Evolutionary conservation across 257 asterid genomes (phyloP).

Genomic region (Lavandula angustifolia): DNA sequence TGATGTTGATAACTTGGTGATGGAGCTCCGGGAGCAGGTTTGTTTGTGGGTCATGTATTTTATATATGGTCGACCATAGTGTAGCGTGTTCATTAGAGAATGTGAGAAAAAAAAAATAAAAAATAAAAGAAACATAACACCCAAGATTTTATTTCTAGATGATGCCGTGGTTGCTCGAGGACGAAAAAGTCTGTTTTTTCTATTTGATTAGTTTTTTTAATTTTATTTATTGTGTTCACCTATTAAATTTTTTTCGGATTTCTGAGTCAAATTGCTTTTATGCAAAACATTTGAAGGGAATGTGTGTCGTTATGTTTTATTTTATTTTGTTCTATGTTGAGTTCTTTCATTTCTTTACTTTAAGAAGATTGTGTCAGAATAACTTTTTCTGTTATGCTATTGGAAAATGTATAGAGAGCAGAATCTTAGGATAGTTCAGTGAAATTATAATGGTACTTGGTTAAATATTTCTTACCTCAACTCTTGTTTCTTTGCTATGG

Average conservation of each 20-base stretch:
- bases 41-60: conserved; percentile 46
- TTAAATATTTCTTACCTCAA: no score
- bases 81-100: conserved; percentile 44
- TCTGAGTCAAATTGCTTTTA: conserved; percentile 42
- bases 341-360: not conserved
- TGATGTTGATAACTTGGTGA: conserved; percentile 9
- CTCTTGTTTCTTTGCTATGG: no score
- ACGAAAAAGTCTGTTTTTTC: conserved; percentile 35
- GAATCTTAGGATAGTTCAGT: not conserved
- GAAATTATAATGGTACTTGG: no score
- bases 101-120: not conserved
- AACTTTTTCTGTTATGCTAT: not conserved
- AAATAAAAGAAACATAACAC: conserved; percentile 17
- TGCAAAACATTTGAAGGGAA: conserved; percentile 25
- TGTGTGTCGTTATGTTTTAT: conserved; percentile 1
- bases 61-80: conserved; percentile 38
- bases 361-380: not conserved
- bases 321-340: not conserved
- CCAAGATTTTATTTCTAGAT: conserved; percentile 43
- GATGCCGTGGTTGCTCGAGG: conserved; percentile 25
- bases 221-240: conserved; percentile 38
- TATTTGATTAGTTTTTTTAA: conserved; percentile 56
- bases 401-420: not conserved
- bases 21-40: conserved; percentile 42
- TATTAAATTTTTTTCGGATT: conserved; percentile 48